Conservation (phyloP, 371 early-diverging fungal species). For the Cokeromyces recurvatus region DNA sequence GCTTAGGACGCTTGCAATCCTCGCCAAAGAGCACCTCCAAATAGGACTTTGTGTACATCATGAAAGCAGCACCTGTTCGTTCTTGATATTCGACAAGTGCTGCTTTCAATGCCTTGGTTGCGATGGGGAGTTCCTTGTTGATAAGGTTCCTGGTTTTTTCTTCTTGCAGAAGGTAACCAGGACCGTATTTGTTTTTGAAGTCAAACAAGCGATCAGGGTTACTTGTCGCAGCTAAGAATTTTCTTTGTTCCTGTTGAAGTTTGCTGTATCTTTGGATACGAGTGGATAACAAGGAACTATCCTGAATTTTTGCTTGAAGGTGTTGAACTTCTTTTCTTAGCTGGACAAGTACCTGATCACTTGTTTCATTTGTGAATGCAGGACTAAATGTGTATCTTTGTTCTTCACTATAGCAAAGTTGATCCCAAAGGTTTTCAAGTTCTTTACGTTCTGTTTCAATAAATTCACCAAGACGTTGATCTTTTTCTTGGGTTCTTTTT, state of each 20-base stretch:
- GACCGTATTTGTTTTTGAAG: conserved; percentile 43
- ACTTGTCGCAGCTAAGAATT: conserved; percentile 41
- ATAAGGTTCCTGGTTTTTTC: conserved; percentile 45
- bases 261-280: conserved; percentile 39
- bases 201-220: conserved; percentile 44
- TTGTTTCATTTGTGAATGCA: conserved; percentile 20
- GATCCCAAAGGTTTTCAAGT: conserved; percentile 30
- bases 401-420: conserved; percentile 30
- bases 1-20: no score
- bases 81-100: conserved; percentile 34
- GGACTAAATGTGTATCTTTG: conserved; percentile 26
- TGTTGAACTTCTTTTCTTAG: conserved; percentile 30
- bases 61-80: conserved; percentile 25
- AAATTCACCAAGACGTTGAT: conserved; percentile 39
- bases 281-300: conserved; percentile 33
- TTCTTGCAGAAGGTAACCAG: conserved; percentile 41
- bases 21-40: conserved; percentile 20
- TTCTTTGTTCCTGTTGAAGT: conserved; percentile 31
- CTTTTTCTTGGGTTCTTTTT: conserved; percentile 22
- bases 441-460: conserved; percentile 32
- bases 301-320: conserved; percentile 32
- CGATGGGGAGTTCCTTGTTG: conserved; percentile 38
- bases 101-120: conserved; percentile 32
- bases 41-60: conserved; percentile 37
- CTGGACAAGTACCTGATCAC: conserved; percentile 34